phyloP scores from a whole-genome alignment of 345 rosid genomes.

The Lepidium sativum region DNA sequence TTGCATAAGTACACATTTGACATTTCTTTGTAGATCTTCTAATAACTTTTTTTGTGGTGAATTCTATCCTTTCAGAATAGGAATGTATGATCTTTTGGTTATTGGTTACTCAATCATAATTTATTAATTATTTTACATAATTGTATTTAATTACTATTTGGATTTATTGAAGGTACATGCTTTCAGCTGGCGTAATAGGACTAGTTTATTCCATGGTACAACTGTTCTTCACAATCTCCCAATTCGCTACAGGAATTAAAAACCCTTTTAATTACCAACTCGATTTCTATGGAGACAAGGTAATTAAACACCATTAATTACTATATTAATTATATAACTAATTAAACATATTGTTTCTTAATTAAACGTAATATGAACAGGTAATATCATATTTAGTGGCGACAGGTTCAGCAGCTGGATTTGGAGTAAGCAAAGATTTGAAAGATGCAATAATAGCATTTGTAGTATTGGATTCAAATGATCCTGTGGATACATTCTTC shows the following conservation, averaged over 20 bases:
- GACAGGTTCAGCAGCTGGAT: conserved; percentile 48
- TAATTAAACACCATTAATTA: neutral
- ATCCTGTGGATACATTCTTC: conserved; percentile 30
- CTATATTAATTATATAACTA: too few species aligned
- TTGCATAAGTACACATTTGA: too few species aligned
- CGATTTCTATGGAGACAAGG: conserved; percentile 38
- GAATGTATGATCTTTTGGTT: neutral
- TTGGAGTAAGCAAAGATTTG: conserved; percentile 46
- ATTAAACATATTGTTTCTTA: too few species aligned
- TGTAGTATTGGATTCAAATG: conserved; percentile 8
- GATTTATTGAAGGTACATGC: conserved; percentile 26
- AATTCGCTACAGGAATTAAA: conserved; percentile 19
- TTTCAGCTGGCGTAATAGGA: conserved; percentile 25
- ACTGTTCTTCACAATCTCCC: conserved; percentile 22
- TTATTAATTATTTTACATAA: neutral
- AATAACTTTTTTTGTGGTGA: too few species aligned
- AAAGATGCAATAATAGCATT: conserved; percentile 9
- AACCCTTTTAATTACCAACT: conserved; percentile 21
- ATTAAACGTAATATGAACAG: conserved; percentile 9
- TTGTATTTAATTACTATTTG: neutral
- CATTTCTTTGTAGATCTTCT: too few species aligned
- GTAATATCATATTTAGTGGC: conserved; percentile 37
- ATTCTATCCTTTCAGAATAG: too few species aligned
- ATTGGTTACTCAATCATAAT: neutral
- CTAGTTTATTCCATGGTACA: conserved; percentile 26